Conservation (phyloP, 176 grass and related monocot species). For the Raddia distichophylla region DNA sequence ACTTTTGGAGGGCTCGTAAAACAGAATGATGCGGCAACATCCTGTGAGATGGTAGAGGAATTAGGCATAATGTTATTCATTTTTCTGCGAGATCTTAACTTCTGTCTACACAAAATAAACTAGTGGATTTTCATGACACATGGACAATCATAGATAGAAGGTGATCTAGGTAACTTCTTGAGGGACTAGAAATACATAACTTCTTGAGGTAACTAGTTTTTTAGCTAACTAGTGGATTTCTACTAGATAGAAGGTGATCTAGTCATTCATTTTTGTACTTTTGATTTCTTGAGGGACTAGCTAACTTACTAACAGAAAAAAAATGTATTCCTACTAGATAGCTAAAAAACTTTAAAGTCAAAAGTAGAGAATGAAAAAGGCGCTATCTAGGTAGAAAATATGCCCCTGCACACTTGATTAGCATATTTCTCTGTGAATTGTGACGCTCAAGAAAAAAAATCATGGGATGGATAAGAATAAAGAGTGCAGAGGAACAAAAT, state of each 20-base stretch:
- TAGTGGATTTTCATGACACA: conserved; percentile 3
- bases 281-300: conserved; percentile 1
- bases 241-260: background rate
- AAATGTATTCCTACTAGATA: background rate
- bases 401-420: background rate
- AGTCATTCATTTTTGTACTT: too few species aligned
- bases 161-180: too few species aligned
- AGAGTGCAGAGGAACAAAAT: background rate
- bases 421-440: background rate
- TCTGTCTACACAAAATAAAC: background rate
- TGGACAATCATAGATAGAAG: background rate
- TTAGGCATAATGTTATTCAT: background rate
- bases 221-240: too few species aligned
- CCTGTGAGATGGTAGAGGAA: conserved; percentile 50
- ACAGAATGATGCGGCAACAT: conserved; percentile 84
- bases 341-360: background rate
- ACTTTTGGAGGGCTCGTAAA: conserved; percentile 84
- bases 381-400: background rate
- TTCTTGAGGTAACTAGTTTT: too few species aligned
- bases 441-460: conserved; percentile 19
- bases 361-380: background rate
- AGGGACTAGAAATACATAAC: too few species aligned
- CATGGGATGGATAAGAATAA: background rate
- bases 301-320: background rate
- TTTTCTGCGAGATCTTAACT: background rate